Conservation (phyloP, 2,329 filamentous ascomycete species). For the Huntiella abstrusa region DNA sequence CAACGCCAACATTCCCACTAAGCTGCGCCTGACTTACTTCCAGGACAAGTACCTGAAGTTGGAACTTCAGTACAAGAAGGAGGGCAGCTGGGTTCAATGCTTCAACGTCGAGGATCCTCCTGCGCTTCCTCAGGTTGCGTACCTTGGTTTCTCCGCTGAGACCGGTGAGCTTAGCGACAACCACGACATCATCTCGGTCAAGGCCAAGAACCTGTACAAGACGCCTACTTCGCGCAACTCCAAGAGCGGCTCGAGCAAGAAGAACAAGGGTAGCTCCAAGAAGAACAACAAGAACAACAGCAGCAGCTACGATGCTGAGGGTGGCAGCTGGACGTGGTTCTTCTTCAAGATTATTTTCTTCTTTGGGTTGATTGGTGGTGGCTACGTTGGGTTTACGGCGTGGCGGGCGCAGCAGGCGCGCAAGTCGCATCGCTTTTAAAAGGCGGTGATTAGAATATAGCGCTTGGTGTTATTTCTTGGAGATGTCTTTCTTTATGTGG, state of each 20-base stretch:
- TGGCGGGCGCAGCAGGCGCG: conserved; percentile 48
- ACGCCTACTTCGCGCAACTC: conserved; percentile 25
- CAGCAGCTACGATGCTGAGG: conserved; percentile 14
- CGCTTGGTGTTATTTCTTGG: neutral
- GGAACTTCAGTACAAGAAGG: conserved; percentile 84
- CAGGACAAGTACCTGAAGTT: conserved; percentile 82
- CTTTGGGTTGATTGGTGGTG: conserved; percentile 48
- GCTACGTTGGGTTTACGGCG: conserved; percentile 69
- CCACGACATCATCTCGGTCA: conserved; percentile 83
- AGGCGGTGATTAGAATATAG: neutral
- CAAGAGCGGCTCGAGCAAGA: conserved; percentile 19
- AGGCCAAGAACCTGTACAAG: conserved; percentile 75
- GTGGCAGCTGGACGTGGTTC: conserved; percentile 40
- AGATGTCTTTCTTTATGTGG: neutral
- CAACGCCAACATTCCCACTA: conserved; percentile 60
- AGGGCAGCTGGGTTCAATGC: conserved; percentile 75
- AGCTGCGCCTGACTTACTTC: conserved; percentile 83
- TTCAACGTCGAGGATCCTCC: conserved; percentile 57
- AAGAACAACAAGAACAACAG: conserved; percentile 17
- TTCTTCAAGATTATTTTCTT: conserved; percentile 72
- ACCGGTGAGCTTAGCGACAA: conserved; percentile 94
- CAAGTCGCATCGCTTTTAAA: conserved; percentile 38
- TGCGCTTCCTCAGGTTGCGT: conserved; percentile 59
- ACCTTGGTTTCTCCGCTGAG: conserved; percentile 66
- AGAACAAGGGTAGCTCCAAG: conserved; percentile 18